Evolutionary conservation across 306 rosid genomes (phyloP), one percentile per base, ranked within the genome.

Genomic region (Argentina anserina): DNA sequence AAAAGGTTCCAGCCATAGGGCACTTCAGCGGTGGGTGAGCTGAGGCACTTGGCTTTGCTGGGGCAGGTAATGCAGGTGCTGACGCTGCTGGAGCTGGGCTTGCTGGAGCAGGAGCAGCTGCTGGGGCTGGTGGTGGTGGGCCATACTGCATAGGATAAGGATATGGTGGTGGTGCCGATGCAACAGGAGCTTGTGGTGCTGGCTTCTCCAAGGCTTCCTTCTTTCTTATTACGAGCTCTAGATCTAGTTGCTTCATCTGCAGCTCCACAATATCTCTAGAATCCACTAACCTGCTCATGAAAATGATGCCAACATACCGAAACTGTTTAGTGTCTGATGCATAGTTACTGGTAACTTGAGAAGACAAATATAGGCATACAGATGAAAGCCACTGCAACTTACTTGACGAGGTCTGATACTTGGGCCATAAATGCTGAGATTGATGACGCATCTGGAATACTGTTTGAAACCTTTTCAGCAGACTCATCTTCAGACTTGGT

Each of bases 1-100:
- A 93, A 61, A 91, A 85, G 81, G 96, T 93, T 76, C 98, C 98
- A n/a, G 98, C 94, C 97, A 93, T 93, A 69, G 98, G 98, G 86
- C 84, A 84, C 80, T 87, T 91, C 68, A 93, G 56, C 1, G 87
- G 78, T 3, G 97, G 94, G 77, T 86, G 92, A 83, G 97, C 87
- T 31, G 93, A 84, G 25, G 84, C 50, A 70, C 84, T 83, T 28
- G 87, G 12, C 80, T 89, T 86, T 43, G 76, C 73, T 67, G 92
- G 86, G 26, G 89, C 41, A 42, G 92, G 93, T 69, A 76, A 68
- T 26, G 93, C 87, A 28, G 80, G 81, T 34, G 78, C 72, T 21
- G 81, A 61, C 55, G 80, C 82, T 8, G 89, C 75, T 65, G 89
- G 78, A 67, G 87, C 77, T 70, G 84, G 65, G 52, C 83, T 81